A percentile compares a stretch with the other conserved stretches of the same genome.
Evolutionary conservation across 2,329 filamentous ascomycete species (phyloP).

Genomic region (Beauveria pseudobassiana): DNA sequence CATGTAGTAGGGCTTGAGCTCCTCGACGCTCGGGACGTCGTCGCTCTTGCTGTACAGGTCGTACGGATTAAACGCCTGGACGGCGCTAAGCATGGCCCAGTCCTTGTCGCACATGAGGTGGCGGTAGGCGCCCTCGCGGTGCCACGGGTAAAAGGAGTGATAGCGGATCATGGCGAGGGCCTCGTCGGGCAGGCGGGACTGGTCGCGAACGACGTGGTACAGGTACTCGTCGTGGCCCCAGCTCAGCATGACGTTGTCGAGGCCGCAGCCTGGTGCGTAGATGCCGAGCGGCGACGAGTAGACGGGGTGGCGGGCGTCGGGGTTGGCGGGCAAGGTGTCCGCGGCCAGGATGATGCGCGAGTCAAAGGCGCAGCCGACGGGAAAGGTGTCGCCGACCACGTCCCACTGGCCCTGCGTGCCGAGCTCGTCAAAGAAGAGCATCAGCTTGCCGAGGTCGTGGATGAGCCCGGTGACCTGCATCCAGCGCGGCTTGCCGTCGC

Average conservation of each 20-base stretch:
- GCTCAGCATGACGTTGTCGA: constrained; percentile 82
- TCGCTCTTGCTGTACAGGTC: constrained; percentile 91
- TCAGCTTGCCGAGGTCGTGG: constrained; percentile 73
- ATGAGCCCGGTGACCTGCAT: constrained; percentile 73
- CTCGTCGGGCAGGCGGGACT: constrained; percentile 71
- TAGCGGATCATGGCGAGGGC: constrained; percentile 89
- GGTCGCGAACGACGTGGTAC: constrained; percentile 79
- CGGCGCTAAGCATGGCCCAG: constrained; percentile 68
- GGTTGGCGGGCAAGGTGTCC: constrained; percentile 64
- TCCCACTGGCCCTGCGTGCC: constrained; percentile 82
- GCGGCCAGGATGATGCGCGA: constrained; percentile 72
- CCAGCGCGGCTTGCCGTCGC: constrained; percentile 76
- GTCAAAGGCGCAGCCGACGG: constrained; percentile 69
- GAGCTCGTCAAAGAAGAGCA: constrained; percentile 63
- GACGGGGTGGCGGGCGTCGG: constrained; percentile 61
- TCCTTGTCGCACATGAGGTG: constrained; percentile 83
- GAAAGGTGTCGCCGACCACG: constrained; percentile 81
- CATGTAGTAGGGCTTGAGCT: constrained; percentile 55
- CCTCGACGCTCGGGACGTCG: constrained; percentile 65
- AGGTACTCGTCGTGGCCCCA: constrained; percentile 89
- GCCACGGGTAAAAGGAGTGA: constrained; percentile 92
- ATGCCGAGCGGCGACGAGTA: constrained; percentile 74
- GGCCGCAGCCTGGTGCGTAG: constrained; percentile 69
- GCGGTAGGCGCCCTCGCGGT: constrained; percentile 69
- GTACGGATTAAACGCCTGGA: constrained; percentile 84